phyloP scores from a whole-genome alignment of 345 rosid species.

The Euphorbia pulcherrima region DNA sequence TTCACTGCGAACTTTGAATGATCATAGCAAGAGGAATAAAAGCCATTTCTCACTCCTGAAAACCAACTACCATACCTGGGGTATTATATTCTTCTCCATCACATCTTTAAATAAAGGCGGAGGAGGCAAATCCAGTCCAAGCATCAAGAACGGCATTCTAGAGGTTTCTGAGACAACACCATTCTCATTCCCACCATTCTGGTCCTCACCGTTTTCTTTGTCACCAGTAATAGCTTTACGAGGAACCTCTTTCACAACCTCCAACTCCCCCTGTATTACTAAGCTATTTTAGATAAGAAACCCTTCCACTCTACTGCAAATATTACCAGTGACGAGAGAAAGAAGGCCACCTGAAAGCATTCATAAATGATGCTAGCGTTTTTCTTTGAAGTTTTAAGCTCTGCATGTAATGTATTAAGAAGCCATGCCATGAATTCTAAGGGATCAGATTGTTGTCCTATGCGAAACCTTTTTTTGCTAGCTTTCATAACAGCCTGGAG shows the following conservation, averaged over 20 bases:
- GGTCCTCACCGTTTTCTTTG: conserved; percentile 44
- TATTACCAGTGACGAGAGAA: not conserved
- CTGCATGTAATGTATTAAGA: conserved; percentile 75
- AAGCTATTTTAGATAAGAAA: conserved; percentile 16
- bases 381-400: conserved; percentile 60
- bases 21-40: not conserved
- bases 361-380: conserved; percentile 69
- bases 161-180: conserved; percentile 45
- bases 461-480: conserved; percentile 77
- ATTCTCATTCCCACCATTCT: conserved; percentile 29
- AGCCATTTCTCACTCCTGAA: not conserved
- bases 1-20: not conserved
- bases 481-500: conserved; percentile 97
- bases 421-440: conserved; percentile 98
- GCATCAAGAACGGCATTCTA: conserved; percentile 92
- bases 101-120: conserved; percentile 96
- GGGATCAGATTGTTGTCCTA: conserved; percentile 90
- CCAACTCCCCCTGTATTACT: conserved; percentile 67
- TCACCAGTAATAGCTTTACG: conserved; percentile 39
- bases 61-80: conserved; percentile 56
- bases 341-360: conserved; percentile 75
- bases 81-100: conserved; percentile 98
- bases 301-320: not conserved
- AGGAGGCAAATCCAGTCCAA: conserved; percentile 95
- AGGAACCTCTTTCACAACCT: conserved; percentile 78